Conservation (phyloP, 2,329 filamentous ascomycete species). For the Xylaria multiplex region DNA sequence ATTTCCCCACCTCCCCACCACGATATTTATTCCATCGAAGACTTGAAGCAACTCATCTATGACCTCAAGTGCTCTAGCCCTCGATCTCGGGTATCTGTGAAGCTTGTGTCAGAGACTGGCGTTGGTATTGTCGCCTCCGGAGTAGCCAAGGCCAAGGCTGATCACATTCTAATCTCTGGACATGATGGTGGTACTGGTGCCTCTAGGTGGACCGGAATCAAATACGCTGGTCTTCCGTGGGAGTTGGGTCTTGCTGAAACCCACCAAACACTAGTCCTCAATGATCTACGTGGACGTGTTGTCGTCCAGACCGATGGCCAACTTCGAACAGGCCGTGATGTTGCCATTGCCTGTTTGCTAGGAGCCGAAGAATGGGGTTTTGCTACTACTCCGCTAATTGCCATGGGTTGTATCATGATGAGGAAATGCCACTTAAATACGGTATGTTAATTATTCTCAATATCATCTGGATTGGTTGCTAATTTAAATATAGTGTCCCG, state of each 20-base stretch:
- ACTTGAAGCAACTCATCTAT: slow-evolving; percentile 97
- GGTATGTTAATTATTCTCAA: slow-evolving; percentile 18
- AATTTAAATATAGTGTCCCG: slow-evolving; percentile 68
- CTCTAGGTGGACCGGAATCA: slow-evolving; percentile 98
- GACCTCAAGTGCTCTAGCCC: slow-evolving; percentile 97
- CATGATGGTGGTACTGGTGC: slow-evolving; percentile 97
- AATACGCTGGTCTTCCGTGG: slow-evolving; percentile 96
- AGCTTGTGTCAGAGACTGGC: slow-evolving; percentile 96
- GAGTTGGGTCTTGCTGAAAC: slow-evolving; percentile 96
- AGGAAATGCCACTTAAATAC: slow-evolving; percentile 69
- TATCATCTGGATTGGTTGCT: background rate
- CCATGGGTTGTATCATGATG: slow-evolving; percentile 98
- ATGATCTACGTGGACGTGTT: slow-evolving; percentile 93
- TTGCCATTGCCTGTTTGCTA: slow-evolving; percentile 92
- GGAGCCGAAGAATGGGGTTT: slow-evolving; percentile 99
- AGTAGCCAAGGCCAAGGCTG: slow-evolving; percentile 96
- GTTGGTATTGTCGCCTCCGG: slow-evolving; percentile 97
- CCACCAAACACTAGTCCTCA: slow-evolving; percentile 94
- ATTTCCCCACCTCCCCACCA: slow-evolving; percentile 97
- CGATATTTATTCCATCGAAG: slow-evolving; percentile 98
- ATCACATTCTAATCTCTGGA: slow-evolving; percentile 95
- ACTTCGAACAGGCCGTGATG: slow-evolving; percentile 88
- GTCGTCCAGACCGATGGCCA: slow-evolving; percentile 97
- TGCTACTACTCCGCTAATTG: slow-evolving; percentile 91
- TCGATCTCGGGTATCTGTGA: slow-evolving; percentile 90